Percentiles rank a stretch among this genome's conserved stretches.
Evolutionary conservation across 2,329 filamentous ascomycete genomes (phyloP).

Genomic region (Chaetomium sp.): DNA sequence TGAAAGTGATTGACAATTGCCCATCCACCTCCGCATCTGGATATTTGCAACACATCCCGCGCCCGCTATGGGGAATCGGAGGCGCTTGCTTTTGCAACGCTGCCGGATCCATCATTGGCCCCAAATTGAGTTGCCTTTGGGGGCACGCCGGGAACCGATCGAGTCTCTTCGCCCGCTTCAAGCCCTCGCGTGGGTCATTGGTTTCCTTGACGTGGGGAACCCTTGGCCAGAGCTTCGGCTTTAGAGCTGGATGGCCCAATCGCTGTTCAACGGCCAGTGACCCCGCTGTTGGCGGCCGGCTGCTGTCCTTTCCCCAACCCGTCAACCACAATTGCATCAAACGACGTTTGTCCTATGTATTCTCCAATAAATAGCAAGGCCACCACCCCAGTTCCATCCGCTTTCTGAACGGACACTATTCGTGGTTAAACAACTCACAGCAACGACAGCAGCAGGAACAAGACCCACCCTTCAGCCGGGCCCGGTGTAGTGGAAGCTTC

Average conservation of each 20-base stretch:
- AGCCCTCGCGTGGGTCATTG: slow-evolving; percentile 16
- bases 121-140: background rate
- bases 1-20: background rate
- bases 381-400: slow-evolving; percentile 1
- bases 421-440: background rate
- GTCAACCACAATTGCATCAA: slow-evolving; percentile 1
- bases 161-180: background rate
- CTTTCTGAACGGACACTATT: background rate
- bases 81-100: background rate
- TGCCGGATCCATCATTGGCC: slow-evolving; percentile 7
- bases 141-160: background rate
- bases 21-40: background rate
- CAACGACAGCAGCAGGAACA: background rate
- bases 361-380: slow-evolving; percentile 13
- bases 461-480: background rate
- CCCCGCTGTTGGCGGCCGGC: slow-evolving; percentile 23
- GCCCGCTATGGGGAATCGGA: slow-evolving; percentile 1
- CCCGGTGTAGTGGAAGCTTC: too few species aligned
- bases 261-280: slow-evolving; percentile 11
- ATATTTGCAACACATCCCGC: background rate
- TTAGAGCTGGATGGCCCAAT: slow-evolving; percentile 20
- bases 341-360: background rate
- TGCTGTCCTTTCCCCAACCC: background rate
- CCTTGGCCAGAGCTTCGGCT: slow-evolving; percentile 7
- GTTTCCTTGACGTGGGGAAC: slow-evolving; percentile 22